These are phyloP conservation scores for Lepidium africanum DNA, from an alignment of 345 rosid genomes.

Conservation along the genomic window DNA sequence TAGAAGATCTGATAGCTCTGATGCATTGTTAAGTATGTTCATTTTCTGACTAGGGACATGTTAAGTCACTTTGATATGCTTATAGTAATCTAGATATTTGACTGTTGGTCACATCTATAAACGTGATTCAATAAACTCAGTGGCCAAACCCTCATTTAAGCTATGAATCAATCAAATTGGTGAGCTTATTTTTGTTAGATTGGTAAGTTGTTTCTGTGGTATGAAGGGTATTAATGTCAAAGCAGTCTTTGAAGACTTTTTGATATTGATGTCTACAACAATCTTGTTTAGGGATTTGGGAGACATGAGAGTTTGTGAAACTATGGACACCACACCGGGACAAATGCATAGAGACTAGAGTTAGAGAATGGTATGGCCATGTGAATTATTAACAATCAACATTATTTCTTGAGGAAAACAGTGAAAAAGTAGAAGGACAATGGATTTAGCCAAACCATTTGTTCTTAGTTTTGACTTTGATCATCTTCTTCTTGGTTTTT, in stretches of 20 bases:
- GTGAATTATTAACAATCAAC: constrained; percentile 17
- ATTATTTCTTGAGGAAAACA: constrained; percentile 6
- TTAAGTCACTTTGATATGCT: not conserved
- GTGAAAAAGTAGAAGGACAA: constrained; percentile 1
- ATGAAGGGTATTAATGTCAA: not conserved
- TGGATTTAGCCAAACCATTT: constrained; percentile 20
- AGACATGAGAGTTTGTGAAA: constrained; percentile 28
- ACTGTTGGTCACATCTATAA: not conserved
- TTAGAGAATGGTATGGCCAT: constrained; percentile 17
- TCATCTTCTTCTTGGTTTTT: constrained; percentile 25
- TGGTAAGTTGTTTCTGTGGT: not conserved
- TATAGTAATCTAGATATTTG: not conserved
- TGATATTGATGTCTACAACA: not conserved
- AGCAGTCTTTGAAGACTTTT: not conserved
- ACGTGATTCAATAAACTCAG: not conserved
- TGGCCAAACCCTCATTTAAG: not conserved
- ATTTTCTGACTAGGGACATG: not conserved
- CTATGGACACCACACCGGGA: constrained; percentile 23
- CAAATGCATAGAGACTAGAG: constrained; percentile 31
- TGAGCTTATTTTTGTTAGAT: not conserved
- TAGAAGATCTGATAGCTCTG: not conserved
- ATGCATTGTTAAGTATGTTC: not conserved
- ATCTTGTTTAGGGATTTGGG: constrained; percentile 20
- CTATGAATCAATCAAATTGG: not conserved
- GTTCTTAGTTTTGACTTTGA: constrained; percentile 5